These are phyloP conservation scores for Venturia effusa DNA, from an alignment of 2,329 filamentous ascomycete genomes.

Conservation along the genomic window DNA sequence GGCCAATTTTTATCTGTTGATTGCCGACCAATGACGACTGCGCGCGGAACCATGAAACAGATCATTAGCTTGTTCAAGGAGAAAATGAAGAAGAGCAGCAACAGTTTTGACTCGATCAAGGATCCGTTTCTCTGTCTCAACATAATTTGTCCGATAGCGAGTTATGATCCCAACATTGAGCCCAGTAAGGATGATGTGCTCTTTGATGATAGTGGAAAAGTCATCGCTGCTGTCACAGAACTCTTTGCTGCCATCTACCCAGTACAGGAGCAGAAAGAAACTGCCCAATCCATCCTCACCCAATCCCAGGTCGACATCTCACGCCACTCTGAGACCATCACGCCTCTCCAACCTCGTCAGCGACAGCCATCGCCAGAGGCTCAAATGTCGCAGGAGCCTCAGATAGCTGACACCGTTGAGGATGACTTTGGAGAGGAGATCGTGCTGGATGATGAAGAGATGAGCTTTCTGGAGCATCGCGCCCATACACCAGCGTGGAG, in stretches of 20 bases:
- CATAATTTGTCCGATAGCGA: conserved; percentile 49
- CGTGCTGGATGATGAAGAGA: background rate
- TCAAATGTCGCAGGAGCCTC: background rate
- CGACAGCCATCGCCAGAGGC: background rate
- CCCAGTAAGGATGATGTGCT: conserved; percentile 62
- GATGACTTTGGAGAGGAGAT: background rate
- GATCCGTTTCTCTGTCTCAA: conserved; percentile 54
- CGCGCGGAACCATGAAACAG: conserved; percentile 48
- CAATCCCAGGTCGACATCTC: background rate
- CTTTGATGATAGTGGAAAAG: conserved; percentile 45
- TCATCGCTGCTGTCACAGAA: conserved; percentile 33
- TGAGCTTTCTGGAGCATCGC: background rate
- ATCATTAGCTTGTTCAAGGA: conserved; percentile 44
- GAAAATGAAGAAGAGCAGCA: conserved; percentile 29
- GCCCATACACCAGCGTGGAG: background rate
- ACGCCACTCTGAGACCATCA: background rate
- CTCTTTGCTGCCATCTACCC: conserved; percentile 34
- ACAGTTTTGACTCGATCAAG: conserved; percentile 23
- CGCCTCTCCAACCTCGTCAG: background rate
- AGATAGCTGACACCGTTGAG: background rate
- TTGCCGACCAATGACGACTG: conserved; percentile 48
- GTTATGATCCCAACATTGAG: conserved; percentile 63
- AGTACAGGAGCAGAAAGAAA: conserved; percentile 8
- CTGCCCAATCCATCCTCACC: background rate
- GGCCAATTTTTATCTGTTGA: conserved; percentile 58